Conservation (phyloP, 2,329 filamentous ascomycete genomes). For the Arthrobotrys megalospora region DNA sequence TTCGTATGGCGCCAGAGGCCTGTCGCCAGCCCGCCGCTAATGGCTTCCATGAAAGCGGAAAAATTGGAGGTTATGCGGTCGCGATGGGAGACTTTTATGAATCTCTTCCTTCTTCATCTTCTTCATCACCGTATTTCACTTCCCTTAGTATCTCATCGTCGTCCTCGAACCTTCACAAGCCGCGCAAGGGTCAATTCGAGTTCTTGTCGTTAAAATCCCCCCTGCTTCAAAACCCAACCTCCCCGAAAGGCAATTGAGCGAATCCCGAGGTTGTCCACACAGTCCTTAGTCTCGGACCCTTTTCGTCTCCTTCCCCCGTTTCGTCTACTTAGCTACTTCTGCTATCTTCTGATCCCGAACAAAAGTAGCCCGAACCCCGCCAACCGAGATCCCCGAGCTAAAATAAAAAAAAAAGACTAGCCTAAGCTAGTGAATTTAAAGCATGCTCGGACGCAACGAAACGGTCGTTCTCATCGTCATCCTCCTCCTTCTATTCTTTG, state of each 20-base stretch:
- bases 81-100: not conserved
- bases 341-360: slow-evolving; percentile 47
- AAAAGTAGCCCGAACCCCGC: slow-evolving; percentile 4
- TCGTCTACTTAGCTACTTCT: not conserved
- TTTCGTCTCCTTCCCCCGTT: slow-evolving; percentile 20
- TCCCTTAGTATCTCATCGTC: no score
- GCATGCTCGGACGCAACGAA: slow-evolving; percentile 54
- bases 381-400: slow-evolving; percentile 13
- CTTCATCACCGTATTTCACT: not conserved
- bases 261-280: slow-evolving; percentile 5
- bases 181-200: not conserved
- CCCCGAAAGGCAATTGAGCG: not conserved
- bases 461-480: slow-evolving; percentile 56
- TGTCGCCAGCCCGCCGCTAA: slow-evolving; percentile 12
- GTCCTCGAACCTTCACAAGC: not conserved
- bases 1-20: not conserved
- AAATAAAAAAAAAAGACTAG: not conserved
- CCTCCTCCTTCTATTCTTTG: slow-evolving; percentile 56
- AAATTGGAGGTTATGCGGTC: not conserved
- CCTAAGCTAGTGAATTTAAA: not conserved
- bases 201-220: not conserved
- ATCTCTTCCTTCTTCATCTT: not conserved
- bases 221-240: not conserved
- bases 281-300: not conserved
- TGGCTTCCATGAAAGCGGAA: slow-evolving; percentile 11